Evolutionary conservation across 352 stramenopile genomes (phyloP), one percentile per base, ranked within the genome.

Genomic region (Phytopythium helicoides): DNA sequence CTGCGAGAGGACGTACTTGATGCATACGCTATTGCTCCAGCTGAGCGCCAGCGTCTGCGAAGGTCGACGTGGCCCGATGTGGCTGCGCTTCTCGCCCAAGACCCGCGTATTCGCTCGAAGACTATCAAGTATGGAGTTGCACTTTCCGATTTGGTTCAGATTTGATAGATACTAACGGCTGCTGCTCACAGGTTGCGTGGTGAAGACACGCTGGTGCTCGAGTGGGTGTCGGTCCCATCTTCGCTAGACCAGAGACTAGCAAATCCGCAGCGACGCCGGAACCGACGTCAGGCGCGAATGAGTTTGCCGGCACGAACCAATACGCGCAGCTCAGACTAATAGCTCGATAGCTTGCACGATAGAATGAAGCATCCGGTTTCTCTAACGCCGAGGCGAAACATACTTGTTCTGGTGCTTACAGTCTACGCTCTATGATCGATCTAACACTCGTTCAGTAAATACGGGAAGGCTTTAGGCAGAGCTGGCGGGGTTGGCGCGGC

Each of bases 1-100:
- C 34, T 90, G 18, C 72, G 79, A 22, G 79, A 90, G 31, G 59
- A 87, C 31, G 58, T 90, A 18, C 81, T 90, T 33, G 74, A 86
- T 9, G 37, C 37, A 23, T 31, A 47, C n/a, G 23, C 48, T 9
- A 33, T 46, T 18, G n/a, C 57, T 57, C 3, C 36, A 71, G 4
- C 59, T 56, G 16, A 56, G 56, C 26, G 53, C 68, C 62, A 67
- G n/a, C 63, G 62, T 21, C 67, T 71, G 22, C 71, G 76, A 47
- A 69, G 71, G 35, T 66, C 62, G 0, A 76, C 87, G 25, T 90
- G 79, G 79, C 76, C 79, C 6, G 76, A 68, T 31, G 76, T 90
- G 31, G 60, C 54, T 16, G 67, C 63, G 39, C 55, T 84, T n/a
- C 62, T 87, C 7, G 65, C 60, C 2, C 65, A 82, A n/a, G 79